These are phyloP conservation scores for Elsinoe australis DNA, from an alignment of 2,329 filamentous ascomycete species.

Conservation along the genomic window DNA sequence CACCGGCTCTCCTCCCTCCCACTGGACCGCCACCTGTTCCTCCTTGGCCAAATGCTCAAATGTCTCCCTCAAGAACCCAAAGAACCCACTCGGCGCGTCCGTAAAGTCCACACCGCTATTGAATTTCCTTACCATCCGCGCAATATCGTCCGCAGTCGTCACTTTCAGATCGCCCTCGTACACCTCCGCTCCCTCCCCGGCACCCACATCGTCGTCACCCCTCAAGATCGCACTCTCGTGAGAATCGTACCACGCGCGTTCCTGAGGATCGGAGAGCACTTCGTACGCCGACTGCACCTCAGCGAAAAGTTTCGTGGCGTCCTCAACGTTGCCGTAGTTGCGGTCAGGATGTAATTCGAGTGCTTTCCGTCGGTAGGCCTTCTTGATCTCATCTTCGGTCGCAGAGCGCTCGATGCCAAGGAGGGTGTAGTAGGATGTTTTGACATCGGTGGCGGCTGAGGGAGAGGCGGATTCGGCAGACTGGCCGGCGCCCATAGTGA, in stretches of 20 bases:
- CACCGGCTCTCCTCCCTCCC: slow-evolving; percentile 52
- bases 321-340: slow-evolving; percentile 78
- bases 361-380: slow-evolving; percentile 82
- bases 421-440: slow-evolving; percentile 80
- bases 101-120: slow-evolving; percentile 69
- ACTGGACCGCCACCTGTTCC: slow-evolving; percentile 66
- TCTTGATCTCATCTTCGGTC: slow-evolving; percentile 87
- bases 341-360: slow-evolving; percentile 92
- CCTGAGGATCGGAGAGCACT: slow-evolving; percentile 90
- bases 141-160: slow-evolving; percentile 73
- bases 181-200: slow-evolving; percentile 36
- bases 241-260: slow-evolving; percentile 95
- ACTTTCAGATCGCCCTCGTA: slow-evolving; percentile 64
- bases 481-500: slow-evolving; percentile 41
- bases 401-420: slow-evolving; percentile 65
- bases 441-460: slow-evolving; percentile 36
- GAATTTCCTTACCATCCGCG: slow-evolving; percentile 71
- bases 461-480: slow-evolving; percentile 30
- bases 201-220: slow-evolving; percentile 49
- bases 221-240: slow-evolving; percentile 79
- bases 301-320: slow-evolving; percentile 76
- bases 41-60: slow-evolving; percentile 77
- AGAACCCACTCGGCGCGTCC: slow-evolving; percentile 77
- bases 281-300: slow-evolving; percentile 92
- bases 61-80: slow-evolving; percentile 64